These are phyloP conservation scores for Boletus albobrunnescens DNA, from an alignment of 1,284 basidiomycete species.

Conservation along the genomic window DNA sequence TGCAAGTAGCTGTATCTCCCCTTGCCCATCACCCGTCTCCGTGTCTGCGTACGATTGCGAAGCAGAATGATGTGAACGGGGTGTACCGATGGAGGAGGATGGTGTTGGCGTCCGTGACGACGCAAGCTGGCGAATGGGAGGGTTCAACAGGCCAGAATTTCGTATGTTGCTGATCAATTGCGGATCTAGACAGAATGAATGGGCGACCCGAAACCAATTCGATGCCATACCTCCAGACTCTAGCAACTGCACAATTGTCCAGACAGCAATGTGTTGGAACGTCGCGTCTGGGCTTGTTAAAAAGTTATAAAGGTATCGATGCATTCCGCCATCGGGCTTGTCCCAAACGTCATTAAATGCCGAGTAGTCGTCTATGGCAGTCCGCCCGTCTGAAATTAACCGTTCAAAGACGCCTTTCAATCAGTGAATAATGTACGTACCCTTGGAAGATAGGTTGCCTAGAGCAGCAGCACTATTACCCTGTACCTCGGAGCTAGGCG, in stretches of 20 bases:
- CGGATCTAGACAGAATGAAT: conserved; percentile 55
- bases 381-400: conserved; percentile 56
- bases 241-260: conserved; percentile 96
- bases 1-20: conserved; percentile 84
- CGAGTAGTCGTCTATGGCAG: conserved; percentile 89
- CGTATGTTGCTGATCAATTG: conserved; percentile 88
- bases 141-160: conserved; percentile 72
- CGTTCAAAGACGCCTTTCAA: not conserved
- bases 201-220: not conserved
- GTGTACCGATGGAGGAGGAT: conserved; percentile 68
- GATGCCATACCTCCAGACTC: conserved; percentile 78
- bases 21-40: conserved; percentile 76
- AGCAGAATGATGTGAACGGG: conserved; percentile 67
- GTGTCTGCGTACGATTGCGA: conserved; percentile 74
- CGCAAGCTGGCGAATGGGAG: conserved; percentile 81
- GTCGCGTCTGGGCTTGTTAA: conserved; percentile 94
- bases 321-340: conserved; percentile 95
- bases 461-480: conserved; percentile 98
- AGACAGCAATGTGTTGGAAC: conserved; percentile 99
- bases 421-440: conserved; percentile 39
- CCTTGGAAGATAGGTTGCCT: conserved; percentile 95
- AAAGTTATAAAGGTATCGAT: conserved; percentile 93
- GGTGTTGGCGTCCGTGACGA: conserved; percentile 69
- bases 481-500: conserved; percentile 95
- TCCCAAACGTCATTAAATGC: conserved; percentile 99